phyloP scores from a whole-genome alignment of 768 basidiomycete species.

The Clathrus columnatus region DNA sequence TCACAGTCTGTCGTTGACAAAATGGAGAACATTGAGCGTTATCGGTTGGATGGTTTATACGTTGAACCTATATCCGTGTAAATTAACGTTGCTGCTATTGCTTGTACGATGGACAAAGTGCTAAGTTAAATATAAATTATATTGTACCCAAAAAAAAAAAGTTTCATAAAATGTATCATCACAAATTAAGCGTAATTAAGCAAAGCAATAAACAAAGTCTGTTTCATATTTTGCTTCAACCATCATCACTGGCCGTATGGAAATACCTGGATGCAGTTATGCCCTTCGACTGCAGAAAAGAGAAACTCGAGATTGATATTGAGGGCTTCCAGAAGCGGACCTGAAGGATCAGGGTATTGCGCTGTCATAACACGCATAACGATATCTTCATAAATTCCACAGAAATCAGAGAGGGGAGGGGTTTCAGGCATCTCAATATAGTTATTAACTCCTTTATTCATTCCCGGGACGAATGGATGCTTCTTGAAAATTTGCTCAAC shows the following conservation, averaged over 20 bases:
- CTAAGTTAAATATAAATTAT: too few species aligned
- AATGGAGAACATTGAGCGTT: too few species aligned
- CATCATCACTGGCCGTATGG: not conserved
- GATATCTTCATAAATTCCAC: constrained; percentile 6
- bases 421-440: not conserved
- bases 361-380: not conserved
- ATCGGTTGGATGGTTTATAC: too few species aligned
- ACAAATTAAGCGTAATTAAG: too few species aligned
- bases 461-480: constrained; percentile 2
- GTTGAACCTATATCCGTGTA: too few species aligned
- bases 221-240: too few species aligned
- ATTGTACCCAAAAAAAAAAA: too few species aligned
- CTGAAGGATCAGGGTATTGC: constrained; percentile 9
- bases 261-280: not conserved
- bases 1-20: too few species aligned
- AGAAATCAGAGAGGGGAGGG: not conserved
- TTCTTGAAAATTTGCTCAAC: not conserved
- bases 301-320: constrained; percentile 5
- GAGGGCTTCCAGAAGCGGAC: constrained; percentile 1
- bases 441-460: constrained; percentile 3
- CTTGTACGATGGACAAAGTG: too few species aligned
- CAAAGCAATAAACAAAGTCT: not conserved
- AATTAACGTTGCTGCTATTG: too few species aligned
- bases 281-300: not conserved
- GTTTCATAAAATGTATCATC: too few species aligned